Evolutionary conservation across 164 flowering plant species (phyloP).

Genomic region (Aristolochia contorta): DNA sequence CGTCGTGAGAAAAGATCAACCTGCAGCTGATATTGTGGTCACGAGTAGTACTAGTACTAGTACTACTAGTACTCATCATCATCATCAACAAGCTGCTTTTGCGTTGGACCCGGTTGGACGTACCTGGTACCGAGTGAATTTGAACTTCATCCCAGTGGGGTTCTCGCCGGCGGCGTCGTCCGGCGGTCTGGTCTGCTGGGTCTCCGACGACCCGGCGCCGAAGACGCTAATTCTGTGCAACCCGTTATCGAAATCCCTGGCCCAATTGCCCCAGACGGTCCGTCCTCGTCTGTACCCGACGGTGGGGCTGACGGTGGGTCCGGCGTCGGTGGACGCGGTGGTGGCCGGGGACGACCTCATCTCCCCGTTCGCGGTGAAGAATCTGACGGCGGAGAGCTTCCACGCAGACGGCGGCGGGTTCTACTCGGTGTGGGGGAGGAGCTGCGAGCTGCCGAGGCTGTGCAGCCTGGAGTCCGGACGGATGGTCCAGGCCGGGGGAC

Average conservation of each 20-base stretch:
- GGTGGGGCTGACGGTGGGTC: slow-evolving; percentile 40
- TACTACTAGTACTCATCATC: no score
- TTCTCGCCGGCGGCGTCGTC: slow-evolving; percentile 71
- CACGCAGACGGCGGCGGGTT: slow-evolving; percentile 57
- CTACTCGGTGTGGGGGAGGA: slow-evolving; percentile 64
- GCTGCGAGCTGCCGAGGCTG: slow-evolving; percentile 54
- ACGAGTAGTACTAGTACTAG: no score
- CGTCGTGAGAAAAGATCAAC: neutral
- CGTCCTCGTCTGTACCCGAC: slow-evolving; percentile 74
- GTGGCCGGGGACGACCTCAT: slow-evolving; percentile 87
- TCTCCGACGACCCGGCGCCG: slow-evolving; percentile 54
- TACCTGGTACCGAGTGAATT: slow-evolving; percentile 52
- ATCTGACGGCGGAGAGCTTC: slow-evolving; percentile 62
- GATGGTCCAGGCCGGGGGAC: slow-evolving; percentile 40
- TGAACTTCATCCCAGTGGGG: slow-evolving; percentile 44
- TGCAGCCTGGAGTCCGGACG: slow-evolving; percentile 74
- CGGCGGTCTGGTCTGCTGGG: slow-evolving; percentile 68
- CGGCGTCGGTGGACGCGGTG: slow-evolving; percentile 37
- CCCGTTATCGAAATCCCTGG: slow-evolving; percentile 44
- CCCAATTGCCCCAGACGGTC: slow-evolving; percentile 54
- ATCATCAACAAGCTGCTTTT: no score
- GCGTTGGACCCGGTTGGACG: slow-evolving; percentile 58
- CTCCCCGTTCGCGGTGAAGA: slow-evolving; percentile 84
- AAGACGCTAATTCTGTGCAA: slow-evolving; percentile 53
- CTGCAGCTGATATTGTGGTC: no score